phyloP scores from a whole-genome alignment of 139 green algal species.

The Penium margaritaceum region DNA sequence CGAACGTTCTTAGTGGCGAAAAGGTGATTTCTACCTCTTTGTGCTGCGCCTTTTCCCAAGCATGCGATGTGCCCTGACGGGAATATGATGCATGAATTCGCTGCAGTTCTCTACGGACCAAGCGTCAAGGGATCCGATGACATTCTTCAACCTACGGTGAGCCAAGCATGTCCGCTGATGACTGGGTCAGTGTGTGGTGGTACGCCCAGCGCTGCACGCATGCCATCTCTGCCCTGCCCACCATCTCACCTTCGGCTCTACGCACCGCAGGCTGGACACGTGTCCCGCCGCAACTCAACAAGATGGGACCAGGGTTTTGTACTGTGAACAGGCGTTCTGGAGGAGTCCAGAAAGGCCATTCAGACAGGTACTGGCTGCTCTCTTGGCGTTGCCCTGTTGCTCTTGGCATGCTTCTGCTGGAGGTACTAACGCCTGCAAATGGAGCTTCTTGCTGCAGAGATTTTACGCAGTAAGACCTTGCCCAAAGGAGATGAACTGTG shows the following conservation, averaged over 20 bases:
- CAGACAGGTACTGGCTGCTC: neutral
- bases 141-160: slow-evolving; percentile 25
- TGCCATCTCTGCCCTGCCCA: neutral
- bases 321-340: slow-evolving; percentile 33
- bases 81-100: no score
- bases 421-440: neutral
- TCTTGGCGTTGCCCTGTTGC: neutral
- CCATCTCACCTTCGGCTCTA: no score
- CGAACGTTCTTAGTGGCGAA: no score
- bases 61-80: no score
- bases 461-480: slow-evolving; percentile 29
- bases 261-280: slow-evolving; percentile 11
- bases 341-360: slow-evolving; percentile 28
- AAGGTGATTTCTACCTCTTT: no score
- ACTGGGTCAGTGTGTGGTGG: neutral
- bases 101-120: slow-evolving; percentile 27
- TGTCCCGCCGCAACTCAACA: slow-evolving; percentile 19
- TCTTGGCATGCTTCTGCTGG: neutral
- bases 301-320: slow-evolving; percentile 26
- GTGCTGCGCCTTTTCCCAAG: no score
- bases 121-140: slow-evolving; percentile 16
- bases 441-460: no score
- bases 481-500: slow-evolving; percentile 24
- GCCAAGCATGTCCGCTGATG: neutral
- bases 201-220: neutral